Base-by-base conservation (phyloP, 225 moss, liverwort and hornwort genomes). In the Physcomitrium patens region DNA sequence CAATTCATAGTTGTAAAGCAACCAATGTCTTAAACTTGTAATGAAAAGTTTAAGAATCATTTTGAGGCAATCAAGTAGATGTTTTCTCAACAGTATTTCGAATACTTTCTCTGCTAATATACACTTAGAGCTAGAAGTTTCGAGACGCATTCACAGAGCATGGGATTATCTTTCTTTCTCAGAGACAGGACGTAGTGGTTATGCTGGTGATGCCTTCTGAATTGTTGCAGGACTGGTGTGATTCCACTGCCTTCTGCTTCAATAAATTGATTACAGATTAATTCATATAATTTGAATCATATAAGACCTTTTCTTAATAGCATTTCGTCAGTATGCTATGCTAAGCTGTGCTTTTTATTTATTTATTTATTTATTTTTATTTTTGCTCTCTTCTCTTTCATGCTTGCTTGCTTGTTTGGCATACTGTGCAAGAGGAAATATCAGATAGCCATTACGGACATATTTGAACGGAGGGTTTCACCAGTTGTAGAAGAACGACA, bases 121-220 rank as follows among this genome's bases (percentile, higher is more conserved):
- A 3, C 49, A 50, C 61, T 60, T 70, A 24, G 24, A 70, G 70
- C 43, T 57, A 24, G 31, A 37, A 37, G 31, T 37, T 37, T 37
- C 7, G 4, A 37, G 31, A 37, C 2, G 31, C 7, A 37, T 37
- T 37, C 22, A 3, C 10, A 45, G 45, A 57, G 3, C 24, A 16
- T 20, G 7, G 49, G 61, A 50, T 26, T 31, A 31, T 37, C 42
- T 18, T 64, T 42, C 1, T 17, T 41, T 23, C 17, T 12, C 64
- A 1, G 44, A 59, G 45, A 71, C 24, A 12, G 43, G 26, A 52
- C 23, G 10, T 10, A 19, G 6, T 63, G 19, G 12, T 41, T 10
- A 49, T 51, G 20, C n/a, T n/a, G n/a, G n/a, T n/a, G n/a, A n/a
- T n/a, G n/a, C n/a, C n/a, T 41, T 49, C 9, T 63, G 63, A 63